Conservation (phyloP, 2,329 filamentous ascomycete species). For the Coniella lustricola region DNA sequence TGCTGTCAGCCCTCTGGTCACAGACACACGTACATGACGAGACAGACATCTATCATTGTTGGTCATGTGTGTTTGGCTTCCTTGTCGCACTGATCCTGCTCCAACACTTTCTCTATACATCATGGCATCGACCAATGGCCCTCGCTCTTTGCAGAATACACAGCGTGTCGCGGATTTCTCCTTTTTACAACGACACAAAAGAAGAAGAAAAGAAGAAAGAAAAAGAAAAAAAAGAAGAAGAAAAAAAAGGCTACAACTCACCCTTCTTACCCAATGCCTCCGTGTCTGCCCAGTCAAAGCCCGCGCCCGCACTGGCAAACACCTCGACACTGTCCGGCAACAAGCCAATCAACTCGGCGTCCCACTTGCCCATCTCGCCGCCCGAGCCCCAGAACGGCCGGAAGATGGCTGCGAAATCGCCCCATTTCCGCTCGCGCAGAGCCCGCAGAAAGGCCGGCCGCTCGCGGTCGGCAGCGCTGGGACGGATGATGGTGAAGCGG, state of each 20-base stretch:
- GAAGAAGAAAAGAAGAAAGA: neutral
- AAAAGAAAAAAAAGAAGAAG: neutral
- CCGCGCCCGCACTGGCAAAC: constrained; percentile 58
- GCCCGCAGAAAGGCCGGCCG: constrained; percentile 42
- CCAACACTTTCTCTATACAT: neutral
- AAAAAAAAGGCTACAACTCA: constrained; percentile 22
- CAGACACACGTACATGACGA: too few relatives aligned
- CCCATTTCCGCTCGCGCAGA: constrained; percentile 45
- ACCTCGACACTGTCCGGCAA: constrained; percentile 51
- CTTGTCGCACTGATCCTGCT: neutral
- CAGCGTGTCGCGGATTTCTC: too few relatives aligned
- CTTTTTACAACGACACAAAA: too few relatives aligned
- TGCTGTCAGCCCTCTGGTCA: too few relatives aligned
- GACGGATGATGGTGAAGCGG: constrained; percentile 45
- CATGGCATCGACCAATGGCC: too few relatives aligned
- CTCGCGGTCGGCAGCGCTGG: constrained; percentile 41
- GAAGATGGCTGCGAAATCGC: constrained; percentile 44
- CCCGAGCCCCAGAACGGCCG: constrained; percentile 55
- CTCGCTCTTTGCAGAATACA: neutral
- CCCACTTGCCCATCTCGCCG: constrained; percentile 60
- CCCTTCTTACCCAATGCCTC: constrained; percentile 53
- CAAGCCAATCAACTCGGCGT: constrained; percentile 49
- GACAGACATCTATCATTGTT: too few relatives aligned
- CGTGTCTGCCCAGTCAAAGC: constrained; percentile 62
- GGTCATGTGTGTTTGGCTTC: too few relatives aligned